Evolutionary conservation across 2,329 filamentous ascomycete genomes (phyloP).

Genomic region (Neofusicoccum kwambonambiense): DNA sequence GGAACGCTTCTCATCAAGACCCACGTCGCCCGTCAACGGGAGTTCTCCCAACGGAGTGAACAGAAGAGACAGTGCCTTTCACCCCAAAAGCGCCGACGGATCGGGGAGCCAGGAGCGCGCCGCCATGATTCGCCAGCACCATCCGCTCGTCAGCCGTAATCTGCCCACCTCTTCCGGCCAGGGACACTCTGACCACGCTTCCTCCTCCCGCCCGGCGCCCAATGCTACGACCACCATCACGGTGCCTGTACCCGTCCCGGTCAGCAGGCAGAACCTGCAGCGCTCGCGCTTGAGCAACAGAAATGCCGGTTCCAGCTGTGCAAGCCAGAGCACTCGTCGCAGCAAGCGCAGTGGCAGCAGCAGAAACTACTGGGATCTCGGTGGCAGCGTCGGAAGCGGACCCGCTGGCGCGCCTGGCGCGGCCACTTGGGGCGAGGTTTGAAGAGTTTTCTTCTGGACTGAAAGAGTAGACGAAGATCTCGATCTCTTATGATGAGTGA

Average conservation of each 20-base stretch:
- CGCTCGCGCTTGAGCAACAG: slow-evolving; percentile 10
- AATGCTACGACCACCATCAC: slow-evolving; percentile 20
- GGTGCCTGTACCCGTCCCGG: slow-evolving; percentile 24
- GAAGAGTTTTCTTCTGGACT: neutral
- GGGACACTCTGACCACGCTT: neutral
- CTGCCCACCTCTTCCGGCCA: neutral
- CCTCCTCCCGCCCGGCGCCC: slow-evolving; percentile 24
- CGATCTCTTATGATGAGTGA: neutral
- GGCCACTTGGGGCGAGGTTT: slow-evolving; percentile 3
- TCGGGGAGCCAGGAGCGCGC: slow-evolving; percentile 51
- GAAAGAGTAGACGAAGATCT: slow-evolving; percentile 10
- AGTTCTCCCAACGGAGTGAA: slow-evolving; percentile 22
- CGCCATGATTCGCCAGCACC: slow-evolving; percentile 82
- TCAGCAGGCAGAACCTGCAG: slow-evolving; percentile 14
- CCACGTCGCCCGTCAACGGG: slow-evolving; percentile 27
- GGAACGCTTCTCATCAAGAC: slow-evolving; percentile 36
- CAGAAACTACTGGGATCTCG: slow-evolving; percentile 90
- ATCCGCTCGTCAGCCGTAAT: slow-evolving; percentile 71
- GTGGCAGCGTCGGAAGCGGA: slow-evolving; percentile 70
- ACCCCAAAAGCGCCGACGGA: slow-evolving; percentile 3
- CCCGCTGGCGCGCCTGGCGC: slow-evolving; percentile 9
- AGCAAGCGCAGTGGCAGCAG: slow-evolving; percentile 69
- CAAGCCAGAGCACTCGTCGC: slow-evolving; percentile 80
- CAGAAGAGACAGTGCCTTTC: neutral
- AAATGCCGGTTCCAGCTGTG: slow-evolving; percentile 59